These are phyloP conservation scores for Phytophthora aleatoria DNA, from an alignment of 352 stramenopile genomes.

Conservation along the genomic window DNA sequence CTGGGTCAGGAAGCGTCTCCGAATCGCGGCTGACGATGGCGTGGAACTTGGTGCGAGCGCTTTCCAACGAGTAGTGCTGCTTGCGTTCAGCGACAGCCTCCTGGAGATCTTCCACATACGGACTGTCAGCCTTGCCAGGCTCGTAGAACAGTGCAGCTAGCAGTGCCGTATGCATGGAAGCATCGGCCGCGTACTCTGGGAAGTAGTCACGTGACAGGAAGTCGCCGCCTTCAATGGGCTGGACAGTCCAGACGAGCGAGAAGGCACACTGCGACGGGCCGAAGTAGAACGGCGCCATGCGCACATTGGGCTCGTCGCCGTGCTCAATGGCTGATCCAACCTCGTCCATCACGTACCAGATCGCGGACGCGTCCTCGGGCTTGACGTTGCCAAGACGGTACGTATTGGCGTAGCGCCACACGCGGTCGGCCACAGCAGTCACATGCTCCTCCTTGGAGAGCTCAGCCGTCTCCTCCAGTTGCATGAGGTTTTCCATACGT, in stretches of 20 bases:
- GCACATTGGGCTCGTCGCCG: constrained; percentile 43
- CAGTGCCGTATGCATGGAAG: constrained; percentile 43
- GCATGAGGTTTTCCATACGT: constrained; percentile 58
- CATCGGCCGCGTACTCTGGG: constrained; percentile 31
- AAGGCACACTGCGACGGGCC: constrained; percentile 46
- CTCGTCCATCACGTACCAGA: constrained; percentile 71
- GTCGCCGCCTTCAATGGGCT: constrained; percentile 47
- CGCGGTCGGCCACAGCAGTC: constrained; percentile 32
- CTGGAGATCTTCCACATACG: constrained; percentile 39
- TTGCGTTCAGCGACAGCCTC: constrained; percentile 32
- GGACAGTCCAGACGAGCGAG: constrained; percentile 52
- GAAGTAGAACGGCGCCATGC: constrained; percentile 63
- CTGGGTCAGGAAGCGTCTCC: constrained; percentile 39
- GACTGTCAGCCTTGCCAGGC: constrained; percentile 26
- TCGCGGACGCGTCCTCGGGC: constrained; percentile 45
- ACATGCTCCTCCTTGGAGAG: constrained; percentile 34
- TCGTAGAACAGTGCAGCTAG: constrained; percentile 51
- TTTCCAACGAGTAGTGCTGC: constrained; percentile 41
- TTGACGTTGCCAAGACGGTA: constrained; percentile 52
- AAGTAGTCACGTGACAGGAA: constrained; percentile 58
- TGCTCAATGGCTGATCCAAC: constrained; percentile 62
- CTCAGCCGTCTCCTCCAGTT: constrained; percentile 33
- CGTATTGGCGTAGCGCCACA: constrained; percentile 59
- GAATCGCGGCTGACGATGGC: constrained; percentile 45
- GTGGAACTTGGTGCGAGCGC: constrained; percentile 40